Percentiles rank a stretch among this genome's conserved stretches.
Evolutionary conservation across 176 grass and related monocot genomes (phyloP).

Genomic region (Zizania latifolia): DNA sequence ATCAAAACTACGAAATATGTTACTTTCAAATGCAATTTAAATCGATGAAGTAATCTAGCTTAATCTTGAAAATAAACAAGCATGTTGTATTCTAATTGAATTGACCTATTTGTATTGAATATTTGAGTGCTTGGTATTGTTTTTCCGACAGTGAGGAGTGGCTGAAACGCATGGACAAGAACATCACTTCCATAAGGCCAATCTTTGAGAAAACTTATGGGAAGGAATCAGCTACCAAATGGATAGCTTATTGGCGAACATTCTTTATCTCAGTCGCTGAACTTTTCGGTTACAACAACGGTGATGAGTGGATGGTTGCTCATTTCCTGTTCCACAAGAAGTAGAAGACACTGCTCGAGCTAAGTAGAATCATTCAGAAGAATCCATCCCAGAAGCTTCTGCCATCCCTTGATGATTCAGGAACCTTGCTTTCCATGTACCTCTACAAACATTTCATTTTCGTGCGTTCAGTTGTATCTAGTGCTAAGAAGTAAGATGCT

Average conservation of each 20-base stretch:
- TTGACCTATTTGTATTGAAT: background rate
- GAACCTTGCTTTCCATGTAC: background rate
- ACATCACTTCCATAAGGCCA: slow-evolving; percentile 44
- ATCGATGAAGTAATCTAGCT: background rate
- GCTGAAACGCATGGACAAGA: slow-evolving; percentile 77
- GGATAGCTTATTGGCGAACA: slow-evolving; percentile 87
- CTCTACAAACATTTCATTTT: background rate
- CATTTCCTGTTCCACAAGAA: slow-evolving; percentile 71
- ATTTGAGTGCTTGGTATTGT: background rate
- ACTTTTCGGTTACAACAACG: slow-evolving; percentile 87
- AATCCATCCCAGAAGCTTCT: background rate
- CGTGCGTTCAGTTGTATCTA: background rate
- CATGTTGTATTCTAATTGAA: background rate
- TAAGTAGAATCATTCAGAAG: background rate
- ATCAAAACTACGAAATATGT: background rate
- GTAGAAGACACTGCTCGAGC: slow-evolving; percentile 30
- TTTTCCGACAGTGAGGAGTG: slow-evolving; percentile 68
- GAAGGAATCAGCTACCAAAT: slow-evolving; percentile 62
- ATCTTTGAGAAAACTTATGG: slow-evolving; percentile 86
- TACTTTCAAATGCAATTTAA: background rate
- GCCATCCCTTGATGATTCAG: background rate
- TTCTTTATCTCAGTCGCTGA: slow-evolving; percentile 89
- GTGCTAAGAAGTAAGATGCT: background rate
- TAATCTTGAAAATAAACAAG: background rate
- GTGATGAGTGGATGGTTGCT: slow-evolving; percentile 91